phyloP scores from a whole-genome alignment of 768 basidiomycete genomes.

The Pleurotus citrinopileatus region DNA sequence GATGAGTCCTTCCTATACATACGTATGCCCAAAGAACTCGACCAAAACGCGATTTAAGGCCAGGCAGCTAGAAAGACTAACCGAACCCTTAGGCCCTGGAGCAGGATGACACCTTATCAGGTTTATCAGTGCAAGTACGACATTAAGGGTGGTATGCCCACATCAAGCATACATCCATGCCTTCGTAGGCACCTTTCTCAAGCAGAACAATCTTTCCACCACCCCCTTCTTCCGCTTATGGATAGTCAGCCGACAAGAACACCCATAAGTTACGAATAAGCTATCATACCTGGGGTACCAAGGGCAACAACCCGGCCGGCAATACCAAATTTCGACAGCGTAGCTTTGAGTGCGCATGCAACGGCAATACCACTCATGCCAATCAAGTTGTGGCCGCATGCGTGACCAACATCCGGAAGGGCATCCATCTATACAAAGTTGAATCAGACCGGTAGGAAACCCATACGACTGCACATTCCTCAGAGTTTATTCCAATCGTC shows the following conservation, averaged over 20 bases:
- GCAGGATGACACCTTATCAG: slow-evolving; percentile 83
- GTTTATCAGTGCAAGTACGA: neutral
- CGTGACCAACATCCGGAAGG: slow-evolving; percentile 59
- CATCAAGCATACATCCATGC: slow-evolving; percentile 80
- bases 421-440: slow-evolving; percentile 52
- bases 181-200: slow-evolving; percentile 68
- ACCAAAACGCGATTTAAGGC: slow-evolving; percentile 59
- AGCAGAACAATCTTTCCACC: slow-evolving; percentile 71
- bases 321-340: slow-evolving; percentile 58
- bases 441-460: neutral
- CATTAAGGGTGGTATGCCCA: slow-evolving; percentile 21
- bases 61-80: slow-evolving; percentile 62
- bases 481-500: slow-evolving; percentile 77
- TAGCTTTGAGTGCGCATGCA: slow-evolving; percentile 64
- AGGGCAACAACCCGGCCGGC: slow-evolving; percentile 68
- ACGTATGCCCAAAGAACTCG: slow-evolving; percentile 78
- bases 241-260: neutral
- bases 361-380: slow-evolving; percentile 74
- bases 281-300: slow-evolving; percentile 67
- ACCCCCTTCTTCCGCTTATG: slow-evolving; percentile 74
- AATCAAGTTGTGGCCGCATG: slow-evolving; percentile 83
- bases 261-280: neutral
- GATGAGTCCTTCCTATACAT: slow-evolving; percentile 12
- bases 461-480: slow-evolving; percentile 37
- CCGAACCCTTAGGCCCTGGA: slow-evolving; percentile 67